phyloP scores from a whole-genome alignment of 1,284 basidiomycete species.

The Tremellales sp. region DNA sequence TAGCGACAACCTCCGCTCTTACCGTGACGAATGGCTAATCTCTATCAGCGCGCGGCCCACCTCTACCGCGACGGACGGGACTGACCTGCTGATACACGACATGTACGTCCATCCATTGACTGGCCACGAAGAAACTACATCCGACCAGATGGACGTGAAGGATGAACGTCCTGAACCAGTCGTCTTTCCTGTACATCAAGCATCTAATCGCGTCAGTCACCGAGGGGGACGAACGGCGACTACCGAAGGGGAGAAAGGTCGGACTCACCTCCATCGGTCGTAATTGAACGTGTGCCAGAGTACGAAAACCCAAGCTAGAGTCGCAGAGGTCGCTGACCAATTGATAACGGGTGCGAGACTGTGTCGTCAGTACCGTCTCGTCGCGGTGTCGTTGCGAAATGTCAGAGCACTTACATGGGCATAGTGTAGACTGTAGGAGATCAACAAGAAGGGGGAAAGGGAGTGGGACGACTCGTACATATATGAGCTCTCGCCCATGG shows the following conservation, averaged over 20 bases:
- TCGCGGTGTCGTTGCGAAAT: no score
- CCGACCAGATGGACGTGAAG: constrained; percentile 19
- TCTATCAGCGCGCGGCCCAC: neutral
- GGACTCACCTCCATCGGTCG: constrained; percentile 25
- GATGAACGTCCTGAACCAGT: constrained; percentile 33
- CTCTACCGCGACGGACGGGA: neutral
- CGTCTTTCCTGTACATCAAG: constrained; percentile 17
- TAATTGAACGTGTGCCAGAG: constrained; percentile 38
- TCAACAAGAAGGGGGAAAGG: no score
- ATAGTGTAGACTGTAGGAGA: no score
- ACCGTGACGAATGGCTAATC: neutral
- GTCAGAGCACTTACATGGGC: no score
- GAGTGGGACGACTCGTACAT: no score
- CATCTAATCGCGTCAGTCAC: constrained; percentile 15
- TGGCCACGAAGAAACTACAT: constrained; percentile 8
- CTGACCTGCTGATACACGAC: constrained; percentile 28
- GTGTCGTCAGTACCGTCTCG: constrained; percentile 32
- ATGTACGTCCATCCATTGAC: constrained; percentile 19
- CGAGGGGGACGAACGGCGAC: no score
- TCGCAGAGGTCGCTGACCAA: constrained; percentile 14
- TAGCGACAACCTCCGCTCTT: neutral
- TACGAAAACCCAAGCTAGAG: constrained; percentile 20
- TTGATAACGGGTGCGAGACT: constrained; percentile 21
- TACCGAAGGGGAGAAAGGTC: neutral
- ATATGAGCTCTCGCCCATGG: no score